Conservation (phyloP, 1,284 basidiomycete genomes). For the Ustilago loliicola region DNA sequence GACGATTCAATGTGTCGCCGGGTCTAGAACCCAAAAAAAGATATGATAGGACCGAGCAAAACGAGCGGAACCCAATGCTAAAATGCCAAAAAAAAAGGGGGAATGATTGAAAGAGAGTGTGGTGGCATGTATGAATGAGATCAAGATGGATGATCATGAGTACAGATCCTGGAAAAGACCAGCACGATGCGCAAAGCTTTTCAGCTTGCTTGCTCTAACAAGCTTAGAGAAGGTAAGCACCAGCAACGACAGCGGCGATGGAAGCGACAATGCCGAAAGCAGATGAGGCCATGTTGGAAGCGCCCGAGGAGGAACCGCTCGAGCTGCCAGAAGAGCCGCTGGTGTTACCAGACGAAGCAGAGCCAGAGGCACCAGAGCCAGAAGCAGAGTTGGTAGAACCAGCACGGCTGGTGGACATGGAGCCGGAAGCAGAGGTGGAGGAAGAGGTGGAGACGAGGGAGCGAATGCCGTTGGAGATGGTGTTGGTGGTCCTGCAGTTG, state of each 20-base stretch:
- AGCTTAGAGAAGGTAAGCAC: slow-evolving; percentile 55
- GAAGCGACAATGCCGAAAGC: slow-evolving; percentile 43
- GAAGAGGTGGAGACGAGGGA: slow-evolving; percentile 28
- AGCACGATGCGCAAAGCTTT: not conserved
- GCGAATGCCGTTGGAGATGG: slow-evolving; percentile 62
- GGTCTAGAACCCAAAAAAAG: not conserved
- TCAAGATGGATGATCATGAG: not conserved
- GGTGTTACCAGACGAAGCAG: not conserved
- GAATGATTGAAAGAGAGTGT: slow-evolving; percentile 1
- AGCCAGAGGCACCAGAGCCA: slow-evolving; percentile 8
- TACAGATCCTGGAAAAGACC: not conserved
- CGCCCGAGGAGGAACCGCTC: slow-evolving; percentile 18
- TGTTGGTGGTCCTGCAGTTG: slow-evolving; percentile 51
- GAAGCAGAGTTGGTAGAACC: slow-evolving; percentile 10
- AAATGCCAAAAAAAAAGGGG: slow-evolving; percentile 5
- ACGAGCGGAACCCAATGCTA: slow-evolving; percentile 13
- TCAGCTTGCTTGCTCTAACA: not conserved
- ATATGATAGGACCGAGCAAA: slow-evolving; percentile 8
- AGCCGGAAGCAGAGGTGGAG: slow-evolving; percentile 11
- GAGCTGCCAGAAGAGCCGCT: slow-evolving; percentile 9
- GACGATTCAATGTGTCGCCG: slow-evolving; percentile 6
- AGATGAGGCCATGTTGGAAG: slow-evolving; percentile 25
- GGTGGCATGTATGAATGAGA: not conserved
- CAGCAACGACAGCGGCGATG: slow-evolving; percentile 43
- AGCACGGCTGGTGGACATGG: slow-evolving; percentile 18